These are phyloP conservation scores for Raphanus sativus DNA, from an alignment of 345 rosid species.

Conservation along the genomic window DNA sequence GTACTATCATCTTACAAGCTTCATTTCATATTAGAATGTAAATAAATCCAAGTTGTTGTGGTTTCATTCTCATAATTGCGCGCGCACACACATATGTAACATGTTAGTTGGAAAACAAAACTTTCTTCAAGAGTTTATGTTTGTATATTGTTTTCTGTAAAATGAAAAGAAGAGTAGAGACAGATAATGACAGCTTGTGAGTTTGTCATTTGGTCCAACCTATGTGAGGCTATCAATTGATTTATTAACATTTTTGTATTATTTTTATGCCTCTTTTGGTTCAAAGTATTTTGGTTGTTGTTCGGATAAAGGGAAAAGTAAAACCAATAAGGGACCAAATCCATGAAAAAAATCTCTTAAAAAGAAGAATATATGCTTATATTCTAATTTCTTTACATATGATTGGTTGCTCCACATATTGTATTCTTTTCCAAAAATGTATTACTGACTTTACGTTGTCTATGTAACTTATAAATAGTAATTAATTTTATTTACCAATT, in stretches of 20 bases:
- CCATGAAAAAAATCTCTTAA: constrained; percentile 4
- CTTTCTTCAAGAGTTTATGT: constrained; percentile 13
- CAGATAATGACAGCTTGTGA: constrained; percentile 30
- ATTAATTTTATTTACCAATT: background rate
- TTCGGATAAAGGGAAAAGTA: constrained; percentile 20
- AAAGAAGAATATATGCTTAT: constrained; percentile 29
- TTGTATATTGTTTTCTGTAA: background rate
- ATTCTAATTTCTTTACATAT: constrained; percentile 12
- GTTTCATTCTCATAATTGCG: constrained; percentile 26
- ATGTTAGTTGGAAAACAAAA: constrained; percentile 22
- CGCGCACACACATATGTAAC: background rate
- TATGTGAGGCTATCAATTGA: constrained; percentile 17
- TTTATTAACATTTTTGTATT: constrained; percentile 22
- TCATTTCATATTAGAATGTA: constrained; percentile 20
- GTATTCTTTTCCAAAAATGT: background rate
- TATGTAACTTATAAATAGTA: background rate
- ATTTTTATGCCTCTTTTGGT: constrained; percentile 9
- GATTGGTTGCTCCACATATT: constrained; percentile 10
- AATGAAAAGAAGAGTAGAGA: background rate
- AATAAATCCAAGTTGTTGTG: constrained; percentile 25
- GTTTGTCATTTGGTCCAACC: constrained; percentile 36
- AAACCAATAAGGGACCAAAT: constrained; percentile 32
- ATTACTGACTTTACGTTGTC: background rate
- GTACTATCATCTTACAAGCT: background rate
- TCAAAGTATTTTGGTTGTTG: constrained; percentile 10